Base-by-base conservation (phyloP, 2,329 filamentous ascomycete genomes). In the Samsoniella hepiali region DNA sequence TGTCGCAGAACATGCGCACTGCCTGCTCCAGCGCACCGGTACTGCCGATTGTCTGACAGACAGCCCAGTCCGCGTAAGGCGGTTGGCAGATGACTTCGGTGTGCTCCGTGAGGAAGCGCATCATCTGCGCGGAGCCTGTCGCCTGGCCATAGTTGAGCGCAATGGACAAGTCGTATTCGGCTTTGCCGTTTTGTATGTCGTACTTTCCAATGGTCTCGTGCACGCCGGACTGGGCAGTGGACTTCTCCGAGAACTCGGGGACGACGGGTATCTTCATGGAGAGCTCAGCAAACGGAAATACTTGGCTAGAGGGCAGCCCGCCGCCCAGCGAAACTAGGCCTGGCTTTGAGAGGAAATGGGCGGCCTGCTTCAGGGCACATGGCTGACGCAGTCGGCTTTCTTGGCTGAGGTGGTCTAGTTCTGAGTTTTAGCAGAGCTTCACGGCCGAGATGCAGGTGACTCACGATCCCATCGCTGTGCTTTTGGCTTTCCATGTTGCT, bases 121-220 rank as follows among this genome's bases (percentile, higher is more conserved):
- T 80, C 75, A 99, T 82, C 77, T 97, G 95, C 3, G 92, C 90
- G 11, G 91, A 87, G 22, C 95, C 95, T 22, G 87, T 87, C 9
- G 93, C 88, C 77, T 97, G 93, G 40, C 91, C 91, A 74, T 99
- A 99, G 78, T 99, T 98, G 74, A 97, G 88, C 1, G 90, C 90
- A 66, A 96, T 91, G 53, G 91, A 87, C 58, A 99, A 85, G 77
- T 99, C 95, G 69, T 84, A 85, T 9, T 70, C 72, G 51, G 74
- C 75, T 27, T 73, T 70, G 27, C 84, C 86, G 56, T 90, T 81
- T 13, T 81, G 81, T 29, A 90, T 86, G 77, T 97, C 94, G 75
- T 97, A 88, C 79, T 97, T 99, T 54, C 91, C 91, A 27, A 91
- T 86, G 29, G 77, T 85, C 42, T 93, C 71, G 4, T 82, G 78